Base-by-base conservation (phyloP, 2,329 filamentous ascomycete species). In the Monilinia vaccinii-corymbosi region DNA sequence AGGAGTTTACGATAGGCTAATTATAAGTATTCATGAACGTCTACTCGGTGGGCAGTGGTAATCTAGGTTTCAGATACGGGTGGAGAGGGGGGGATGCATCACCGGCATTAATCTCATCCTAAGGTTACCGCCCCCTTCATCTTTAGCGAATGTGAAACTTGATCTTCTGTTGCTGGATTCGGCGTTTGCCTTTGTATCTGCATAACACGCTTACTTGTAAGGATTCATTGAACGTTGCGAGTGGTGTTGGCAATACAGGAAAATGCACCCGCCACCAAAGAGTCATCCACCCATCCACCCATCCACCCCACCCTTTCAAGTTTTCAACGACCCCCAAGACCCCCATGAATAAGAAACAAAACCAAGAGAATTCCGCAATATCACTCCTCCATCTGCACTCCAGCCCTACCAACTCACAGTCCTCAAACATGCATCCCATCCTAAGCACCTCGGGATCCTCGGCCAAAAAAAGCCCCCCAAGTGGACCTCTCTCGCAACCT, bases 351-450 rank as follows among this genome's bases (percentile, higher is more conserved):
- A 16, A 47, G 8, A 34, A 32, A 34, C 28, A 25, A 28, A 7
- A 25, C 40, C 44, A 36, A 25, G n/a, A 34, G 36, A 6, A 28
- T 55, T 25, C 21, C 23, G 48, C 48, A n/a, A n/a, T n/a, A 50
- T 36, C 42, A 6, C 32, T 16, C 13, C 13, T 48, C 36, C n/a
- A 51, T 44, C 31, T 57, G 44, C 45, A 57, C 13, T 38, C 57
- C 48, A 59, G 57, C 57, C 57, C 57, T 59, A 59, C 48, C 48
- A 53, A 21, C 47, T 44, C 45, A 44, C 11, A 32, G 28, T n/a
- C 56, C 13, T 32, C 3, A 21, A 38, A 16, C 34, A 49, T 58
- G 46, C 44, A 58, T 50, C 18, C 8, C n/a, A n/a, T 34, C 25
- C 11, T 58, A 34, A 18, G 13, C 5, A 23, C 13, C 25, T 28